Percentiles rank a stretch among this genome's conserved stretches.
Evolutionary conservation across 2,329 filamentous ascomycete genomes (phyloP).

Genomic region (Penicillium vulpinum): DNA sequence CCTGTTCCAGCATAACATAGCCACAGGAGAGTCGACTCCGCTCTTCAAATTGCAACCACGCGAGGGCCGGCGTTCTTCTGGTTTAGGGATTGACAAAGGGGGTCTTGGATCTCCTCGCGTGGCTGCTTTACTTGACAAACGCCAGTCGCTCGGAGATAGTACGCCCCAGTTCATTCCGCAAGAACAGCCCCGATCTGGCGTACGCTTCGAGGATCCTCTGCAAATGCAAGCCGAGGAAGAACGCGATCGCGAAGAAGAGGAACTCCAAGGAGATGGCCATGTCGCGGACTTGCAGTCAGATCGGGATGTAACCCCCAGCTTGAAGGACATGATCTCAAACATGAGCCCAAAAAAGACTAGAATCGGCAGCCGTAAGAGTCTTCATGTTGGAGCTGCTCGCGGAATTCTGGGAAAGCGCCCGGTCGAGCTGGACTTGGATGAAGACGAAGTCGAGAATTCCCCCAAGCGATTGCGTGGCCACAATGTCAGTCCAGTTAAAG

Average conservation of each 20-base stretch:
- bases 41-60: constrained; percentile 65
- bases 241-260: constrained; percentile 60
- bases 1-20: constrained; percentile 57
- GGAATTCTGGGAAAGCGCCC: constrained; percentile 75
- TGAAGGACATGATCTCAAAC: constrained; percentile 75
- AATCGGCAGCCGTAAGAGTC: constrained; percentile 69
- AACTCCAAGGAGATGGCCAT: constrained; percentile 61
- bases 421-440: constrained; percentile 66
- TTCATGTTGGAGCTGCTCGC: constrained; percentile 71
- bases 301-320: constrained; percentile 63
- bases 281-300: constrained; percentile 50
- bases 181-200: constrained; percentile 45
- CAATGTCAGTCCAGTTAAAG: constrained; percentile 75
- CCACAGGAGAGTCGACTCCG: constrained; percentile 61
- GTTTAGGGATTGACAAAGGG: constrained; percentile 67
- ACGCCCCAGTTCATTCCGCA: constrained; percentile 63
- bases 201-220: constrained; percentile 67
- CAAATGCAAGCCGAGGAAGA: constrained; percentile 65
- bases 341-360: constrained; percentile 73
- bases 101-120: constrained; percentile 76
- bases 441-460: constrained; percentile 57
- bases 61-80: constrained; percentile 58
- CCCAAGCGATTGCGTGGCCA: constrained; percentile 69
- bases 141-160: constrained; percentile 69
- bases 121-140: constrained; percentile 68